Evolutionary conservation across 2,329 filamentous ascomycete genomes (phyloP).

Genomic region (Byssoonygena ceratinophila): DNA sequence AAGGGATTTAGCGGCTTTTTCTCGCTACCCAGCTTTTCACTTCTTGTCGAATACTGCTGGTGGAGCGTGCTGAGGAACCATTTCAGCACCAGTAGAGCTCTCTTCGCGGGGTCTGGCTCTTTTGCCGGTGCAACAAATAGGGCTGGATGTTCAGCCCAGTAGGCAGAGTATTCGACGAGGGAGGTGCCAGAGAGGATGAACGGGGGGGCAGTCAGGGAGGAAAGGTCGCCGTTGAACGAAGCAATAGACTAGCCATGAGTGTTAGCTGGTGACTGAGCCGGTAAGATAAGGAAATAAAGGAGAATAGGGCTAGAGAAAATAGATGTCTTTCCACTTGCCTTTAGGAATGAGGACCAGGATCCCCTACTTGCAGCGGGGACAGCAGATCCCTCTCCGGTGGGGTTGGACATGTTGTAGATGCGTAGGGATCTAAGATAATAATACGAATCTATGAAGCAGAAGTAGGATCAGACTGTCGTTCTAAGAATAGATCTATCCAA

Average conservation of each 20-base stretch:
- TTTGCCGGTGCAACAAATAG: slow-evolving; percentile 72
- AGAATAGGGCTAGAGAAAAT: not conserved
- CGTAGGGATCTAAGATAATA: not conserved
- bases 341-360: slow-evolving; percentile 41
- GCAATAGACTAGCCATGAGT: slow-evolving; percentile 50
- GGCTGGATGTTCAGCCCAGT: slow-evolving; percentile 68
- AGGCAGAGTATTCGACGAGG: slow-evolving; percentile 68
- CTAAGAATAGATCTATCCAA: slow-evolving; percentile 1
- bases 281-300: not conserved
- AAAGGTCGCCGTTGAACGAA: slow-evolving; percentile 71
- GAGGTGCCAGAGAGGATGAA: slow-evolving; percentile 73
- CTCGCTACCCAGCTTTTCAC: slow-evolving; percentile 76
- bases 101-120: slow-evolving; percentile 69
- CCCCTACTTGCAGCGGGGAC: slow-evolving; percentile 36
- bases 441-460: too few species aligned
- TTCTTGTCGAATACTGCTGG: slow-evolving; percentile 65
- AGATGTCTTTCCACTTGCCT: slow-evolving; percentile 24
- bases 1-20: slow-evolving; percentile 98
- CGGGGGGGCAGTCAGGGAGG: slow-evolving; percentile 68
- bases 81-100: slow-evolving; percentile 77
- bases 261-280: not conserved
- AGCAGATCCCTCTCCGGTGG: slow-evolving; percentile 33
- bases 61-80: slow-evolving; percentile 93
- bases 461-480: not conserved
- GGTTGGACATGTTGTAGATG: slow-evolving; percentile 7